A percentile compares a stretch with the other conserved stretches of the same genome.
Conservation (phyloP, 1,284 basidiomycete genomes). For the Trichosporon inkin region DNA sequence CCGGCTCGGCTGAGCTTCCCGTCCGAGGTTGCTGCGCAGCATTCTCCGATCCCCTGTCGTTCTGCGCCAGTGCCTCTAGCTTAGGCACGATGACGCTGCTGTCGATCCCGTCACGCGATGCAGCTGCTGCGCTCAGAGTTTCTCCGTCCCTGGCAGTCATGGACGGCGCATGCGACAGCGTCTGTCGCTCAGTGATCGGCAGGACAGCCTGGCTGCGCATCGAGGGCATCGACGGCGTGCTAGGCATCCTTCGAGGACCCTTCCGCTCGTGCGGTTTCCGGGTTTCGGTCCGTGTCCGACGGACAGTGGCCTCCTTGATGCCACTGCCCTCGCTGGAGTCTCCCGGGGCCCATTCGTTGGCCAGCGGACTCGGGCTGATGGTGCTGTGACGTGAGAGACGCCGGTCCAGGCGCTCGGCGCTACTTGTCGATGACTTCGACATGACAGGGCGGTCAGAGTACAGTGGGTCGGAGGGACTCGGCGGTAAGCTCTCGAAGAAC, state of each 20-base stretch:
- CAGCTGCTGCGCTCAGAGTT: not conserved
- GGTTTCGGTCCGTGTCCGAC: slow-evolving; percentile 19
- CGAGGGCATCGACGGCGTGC: slow-evolving; percentile 14
- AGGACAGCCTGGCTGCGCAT: not conserved
- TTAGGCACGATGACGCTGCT: slow-evolving; percentile 4
- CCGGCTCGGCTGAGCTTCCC: no score
- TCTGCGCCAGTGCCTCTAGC: not conserved
- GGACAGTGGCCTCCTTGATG: slow-evolving; percentile 4
- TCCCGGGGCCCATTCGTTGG: slow-evolving; percentile 37
- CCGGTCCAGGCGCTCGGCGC: slow-evolving; percentile 13
- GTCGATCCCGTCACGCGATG: not conserved
- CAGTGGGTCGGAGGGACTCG: slow-evolving; percentile 1
- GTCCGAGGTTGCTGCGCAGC: not conserved
- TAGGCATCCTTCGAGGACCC: slow-evolving; percentile 19
- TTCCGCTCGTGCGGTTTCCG: not conserved
- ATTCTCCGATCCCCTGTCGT: not conserved
- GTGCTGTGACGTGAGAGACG: slow-evolving; percentile 27
- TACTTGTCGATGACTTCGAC: not conserved
- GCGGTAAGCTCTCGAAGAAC: slow-evolving; percentile 32
- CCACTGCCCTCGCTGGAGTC: slow-evolving; percentile 18
- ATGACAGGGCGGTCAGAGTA: not conserved
- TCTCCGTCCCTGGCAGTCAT: not conserved
- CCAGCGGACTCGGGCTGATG: slow-evolving; percentile 43
- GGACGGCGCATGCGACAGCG: slow-evolving; percentile 1
- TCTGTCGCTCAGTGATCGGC: not conserved